These are phyloP conservation scores for Hibiscus mutabilis DNA, from an alignment of 345 rosid genomes.

Conservation along the genomic window DNA sequence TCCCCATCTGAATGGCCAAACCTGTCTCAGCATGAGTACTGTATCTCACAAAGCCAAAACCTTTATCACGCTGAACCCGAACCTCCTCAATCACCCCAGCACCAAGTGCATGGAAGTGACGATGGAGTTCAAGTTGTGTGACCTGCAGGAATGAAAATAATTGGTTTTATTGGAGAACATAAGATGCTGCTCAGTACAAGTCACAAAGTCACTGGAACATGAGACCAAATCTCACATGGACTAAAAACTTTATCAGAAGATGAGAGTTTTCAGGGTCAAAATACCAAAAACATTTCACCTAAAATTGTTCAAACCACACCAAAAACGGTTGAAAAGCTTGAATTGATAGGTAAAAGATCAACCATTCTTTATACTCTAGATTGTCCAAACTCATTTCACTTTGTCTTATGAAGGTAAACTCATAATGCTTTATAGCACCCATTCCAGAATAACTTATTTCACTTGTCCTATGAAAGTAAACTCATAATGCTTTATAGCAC, in stretches of 20 bases:
- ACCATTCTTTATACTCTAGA: background rate
- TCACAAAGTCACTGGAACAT: background rate
- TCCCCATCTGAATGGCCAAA: slow-evolving; percentile 87
- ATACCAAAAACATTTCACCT: background rate
- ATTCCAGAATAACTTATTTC: too few species aligned
- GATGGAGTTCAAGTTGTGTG: slow-evolving; percentile 82
- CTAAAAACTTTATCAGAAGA: background rate
- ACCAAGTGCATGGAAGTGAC: slow-evolving; percentile 79
- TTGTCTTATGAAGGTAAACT: too few species aligned
- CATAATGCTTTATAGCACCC: too few species aligned
- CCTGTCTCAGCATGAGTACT: slow-evolving; percentile 84
- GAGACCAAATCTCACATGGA: background rate
- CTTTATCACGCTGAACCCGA: slow-evolving; percentile 90
- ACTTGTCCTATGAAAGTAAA: too few species aligned
- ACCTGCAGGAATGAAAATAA: slow-evolving; percentile 39
- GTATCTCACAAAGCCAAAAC: slow-evolving; percentile 93
- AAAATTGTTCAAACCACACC: background rate
- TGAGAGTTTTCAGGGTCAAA: background rate
- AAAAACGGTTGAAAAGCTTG: background rate
- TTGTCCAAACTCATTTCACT: background rate
- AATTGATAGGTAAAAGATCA: background rate
- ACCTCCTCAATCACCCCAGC: slow-evolving; percentile 96
- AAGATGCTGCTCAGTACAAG: background rate
- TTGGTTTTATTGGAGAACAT: background rate
- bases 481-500: too few species aligned